Base-by-base conservation (phyloP, 2,329 filamentous ascomycete genomes). In the Aspergillus ochraceoroseus region DNA sequence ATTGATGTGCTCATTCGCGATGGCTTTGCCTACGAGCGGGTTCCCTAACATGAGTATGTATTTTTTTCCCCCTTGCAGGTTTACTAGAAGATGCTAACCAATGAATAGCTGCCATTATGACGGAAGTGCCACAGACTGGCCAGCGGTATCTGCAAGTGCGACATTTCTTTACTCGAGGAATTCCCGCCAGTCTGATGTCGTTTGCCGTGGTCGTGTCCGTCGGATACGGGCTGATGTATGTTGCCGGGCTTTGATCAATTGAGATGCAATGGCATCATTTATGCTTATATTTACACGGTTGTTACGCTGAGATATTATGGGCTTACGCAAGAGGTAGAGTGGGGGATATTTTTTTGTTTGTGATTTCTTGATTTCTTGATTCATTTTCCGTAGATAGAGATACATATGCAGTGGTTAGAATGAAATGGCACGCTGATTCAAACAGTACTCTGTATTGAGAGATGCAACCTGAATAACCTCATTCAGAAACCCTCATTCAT, bases 11-110 rank as follows among this genome's bases (percentile, higher is more conserved):
- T 90, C 84, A 51, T 89, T 89, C n/a, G 92, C 87, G 2, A 98
- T 98, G 92, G 92, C 83, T 8, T 67, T 98, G 65, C 92, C 92
- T 2, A 98, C 92, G 0, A 90, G 83, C 61, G 94, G 92, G 6
- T 98, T 98, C 70, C 92, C 92, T 1, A 98, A 98, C 55, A 98
- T 98, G 92, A 98, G 89, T 95, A 79, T 75, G 88, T 85, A 31
- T 18, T 30, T 12, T 28, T 41, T 7, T 26, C 14, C 32, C 23
- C 18, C 20, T 17, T 23, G 18, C 19, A 28, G 5, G 6, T 20
- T 20, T 37, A 27, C 14, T n/a, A n/a, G n/a, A n/a, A n/a, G 19
- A 36, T 41, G 28, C 46, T 51, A 44, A 51, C 29, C 5, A 14
- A 12, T 20, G 14, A 42, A 19, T 49, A 94, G 87, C 92, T 58